These are phyloP conservation scores for Microbotryomycetes sp. DNA, from an alignment of 1,284 basidiomycete genomes.

Conservation along the genomic window DNA sequence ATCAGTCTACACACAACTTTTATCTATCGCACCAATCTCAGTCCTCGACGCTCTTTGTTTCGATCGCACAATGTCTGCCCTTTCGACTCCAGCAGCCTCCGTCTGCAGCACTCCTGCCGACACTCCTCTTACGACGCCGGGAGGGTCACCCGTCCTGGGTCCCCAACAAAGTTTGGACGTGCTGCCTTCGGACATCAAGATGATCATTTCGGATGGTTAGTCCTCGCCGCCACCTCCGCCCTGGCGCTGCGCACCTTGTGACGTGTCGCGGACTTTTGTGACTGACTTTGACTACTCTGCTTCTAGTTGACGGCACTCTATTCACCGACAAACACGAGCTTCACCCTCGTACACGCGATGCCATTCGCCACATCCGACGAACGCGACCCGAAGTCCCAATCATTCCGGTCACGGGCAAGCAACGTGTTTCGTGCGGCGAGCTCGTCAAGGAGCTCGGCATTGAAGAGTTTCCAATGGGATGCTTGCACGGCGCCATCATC, in stretches of 20 bases:
- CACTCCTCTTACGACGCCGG: constrained; percentile 22
- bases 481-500: constrained; percentile 33
- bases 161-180: not conserved
- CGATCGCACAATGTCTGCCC: not conserved
- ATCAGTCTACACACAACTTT: not conserved
- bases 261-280: not conserved
- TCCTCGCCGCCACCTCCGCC: not conserved
- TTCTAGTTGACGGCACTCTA: constrained; percentile 32
- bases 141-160: constrained; percentile 10
- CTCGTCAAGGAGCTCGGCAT: constrained; percentile 23
- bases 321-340: constrained; percentile 34
- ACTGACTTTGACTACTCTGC: not conserved
- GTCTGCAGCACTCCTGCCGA: constrained; percentile 20
- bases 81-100: not conserved
- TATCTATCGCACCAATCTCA: too few species aligned
- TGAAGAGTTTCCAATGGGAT: constrained; percentile 23
- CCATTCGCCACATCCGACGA: constrained; percentile 29
- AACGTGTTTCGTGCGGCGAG: constrained; percentile 28
- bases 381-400: constrained; percentile 29
- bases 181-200: constrained; percentile 27
- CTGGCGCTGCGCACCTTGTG: not conserved
- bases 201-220: constrained; percentile 30
- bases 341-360: constrained; percentile 24
- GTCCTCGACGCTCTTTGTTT: not conserved
- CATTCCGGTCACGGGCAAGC: constrained; percentile 35